Conservation (phyloP, 495 filamentous ascomycete species). For the Recurvomyces mirabilis region DNA sequence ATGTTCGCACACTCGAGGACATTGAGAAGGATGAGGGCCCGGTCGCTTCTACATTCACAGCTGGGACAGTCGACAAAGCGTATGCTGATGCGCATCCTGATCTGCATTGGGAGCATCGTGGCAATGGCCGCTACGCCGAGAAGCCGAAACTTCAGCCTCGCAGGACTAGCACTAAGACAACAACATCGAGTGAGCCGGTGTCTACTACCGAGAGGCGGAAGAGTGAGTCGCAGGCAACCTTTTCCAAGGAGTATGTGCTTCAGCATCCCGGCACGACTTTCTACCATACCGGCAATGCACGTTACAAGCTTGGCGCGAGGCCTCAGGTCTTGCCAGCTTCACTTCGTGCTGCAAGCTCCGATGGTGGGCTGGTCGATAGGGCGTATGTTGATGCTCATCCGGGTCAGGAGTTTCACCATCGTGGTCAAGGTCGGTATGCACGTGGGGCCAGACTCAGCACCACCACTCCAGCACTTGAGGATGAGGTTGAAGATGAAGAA, state of each 20-base stretch:
- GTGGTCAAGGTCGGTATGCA: constrained; percentile 19
- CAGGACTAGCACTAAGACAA: not conserved
- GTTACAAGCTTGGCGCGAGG: constrained; percentile 13
- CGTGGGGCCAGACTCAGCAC: not conserved
- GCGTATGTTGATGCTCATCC: constrained; percentile 12
- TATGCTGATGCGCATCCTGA: constrained; percentile 9
- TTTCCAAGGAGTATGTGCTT: constrained; percentile 9
- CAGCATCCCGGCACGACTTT: constrained; percentile 10
- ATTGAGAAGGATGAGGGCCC: not conserved
- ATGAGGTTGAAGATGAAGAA: not conserved
- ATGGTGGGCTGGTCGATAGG: constrained; percentile 7
- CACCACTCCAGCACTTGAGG: not conserved
- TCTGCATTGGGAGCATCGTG: constrained; percentile 15
- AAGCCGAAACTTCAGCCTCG: too few species aligned
- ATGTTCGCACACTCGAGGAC: not conserved
- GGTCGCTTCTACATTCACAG: not conserved
- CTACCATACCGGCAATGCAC: constrained; percentile 20
- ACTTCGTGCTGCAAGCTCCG: not conserved
- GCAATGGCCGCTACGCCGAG: constrained; percentile 19
- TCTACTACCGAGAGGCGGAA: not conserved
- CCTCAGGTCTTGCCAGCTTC: constrained; percentile 1
- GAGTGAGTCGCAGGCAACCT: constrained; percentile 6
- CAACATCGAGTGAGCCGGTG: not conserved
- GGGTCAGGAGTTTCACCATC: constrained; percentile 15
- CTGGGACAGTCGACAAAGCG: constrained; percentile 6